Evolutionary conservation across 1,139 yeast genomes (phyloP).

Genomic region (Lizanozyma gosingica): DNA sequence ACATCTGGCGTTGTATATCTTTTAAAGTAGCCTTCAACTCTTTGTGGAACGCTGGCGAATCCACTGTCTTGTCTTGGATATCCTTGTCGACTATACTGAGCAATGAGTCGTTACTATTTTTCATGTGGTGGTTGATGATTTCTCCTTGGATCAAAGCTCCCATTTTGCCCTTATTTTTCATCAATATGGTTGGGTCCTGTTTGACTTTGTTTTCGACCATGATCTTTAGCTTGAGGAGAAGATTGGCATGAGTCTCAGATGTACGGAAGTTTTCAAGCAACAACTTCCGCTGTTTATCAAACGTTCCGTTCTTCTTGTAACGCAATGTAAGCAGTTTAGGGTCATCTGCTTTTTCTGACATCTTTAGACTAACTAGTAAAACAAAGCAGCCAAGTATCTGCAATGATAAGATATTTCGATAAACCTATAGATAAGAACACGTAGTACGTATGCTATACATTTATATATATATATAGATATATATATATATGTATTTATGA

Average conservation of each 20-base stretch:
- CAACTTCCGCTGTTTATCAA: conserved; percentile 37
- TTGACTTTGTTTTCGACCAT: conserved; percentile 40
- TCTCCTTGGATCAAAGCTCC: conserved; percentile 48
- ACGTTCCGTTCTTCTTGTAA: conserved; percentile 43
- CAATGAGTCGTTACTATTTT: conserved; percentile 5
- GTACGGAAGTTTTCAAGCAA: conserved; percentile 36
- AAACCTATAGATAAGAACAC: no score
- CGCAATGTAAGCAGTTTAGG: conserved; percentile 32
- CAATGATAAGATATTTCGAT: no score
- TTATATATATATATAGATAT: no score
- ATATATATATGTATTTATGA: no score
- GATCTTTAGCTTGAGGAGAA: conserved; percentile 31
- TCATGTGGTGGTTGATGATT: conserved; percentile 16
- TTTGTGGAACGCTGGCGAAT: conserved; percentile 32
- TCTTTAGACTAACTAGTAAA: no score
- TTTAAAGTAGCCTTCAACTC: conserved; percentile 23
- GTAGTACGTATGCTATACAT: no score
- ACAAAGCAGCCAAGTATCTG: no score
- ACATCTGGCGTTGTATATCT: conserved; percentile 23
- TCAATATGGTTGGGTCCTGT: conserved; percentile 39
- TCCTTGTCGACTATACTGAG: conserved; percentile 38
- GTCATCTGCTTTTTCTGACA: no score
- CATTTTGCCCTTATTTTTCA: conserved; percentile 43
- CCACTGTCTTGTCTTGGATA: conserved; percentile 38
- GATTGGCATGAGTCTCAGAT: conserved; percentile 34